phyloP scores from a whole-genome alignment of 2,329 filamentous ascomycete species.

The Fusarium liriodendri region DNA sequence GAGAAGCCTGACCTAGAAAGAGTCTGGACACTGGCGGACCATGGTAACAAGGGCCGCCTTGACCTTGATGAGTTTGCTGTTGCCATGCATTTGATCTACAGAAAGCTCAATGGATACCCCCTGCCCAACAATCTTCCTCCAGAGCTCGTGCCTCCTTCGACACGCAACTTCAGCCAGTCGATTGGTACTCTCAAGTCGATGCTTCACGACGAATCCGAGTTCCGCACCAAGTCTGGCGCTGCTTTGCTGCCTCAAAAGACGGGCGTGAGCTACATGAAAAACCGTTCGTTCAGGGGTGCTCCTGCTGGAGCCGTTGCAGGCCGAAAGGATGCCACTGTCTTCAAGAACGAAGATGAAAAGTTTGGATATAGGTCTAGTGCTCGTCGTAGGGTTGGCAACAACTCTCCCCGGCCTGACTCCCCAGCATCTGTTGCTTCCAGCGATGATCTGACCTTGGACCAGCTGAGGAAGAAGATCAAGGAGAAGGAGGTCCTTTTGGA shows the following conservation, averaged over 20 bases:
- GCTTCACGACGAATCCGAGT: constrained; percentile 88
- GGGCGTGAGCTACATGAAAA: constrained; percentile 98
- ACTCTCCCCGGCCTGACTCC: constrained; percentile 83
- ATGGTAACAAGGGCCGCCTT: constrained; percentile 91
- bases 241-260: constrained; percentile 94
- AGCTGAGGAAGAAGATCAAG: constrained; percentile 89
- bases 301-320: constrained; percentile 66
- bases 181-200: constrained; percentile 93
- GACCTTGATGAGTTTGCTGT: constrained; percentile 98
- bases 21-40: constrained; percentile 94
- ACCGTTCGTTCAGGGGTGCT: constrained; percentile 84
- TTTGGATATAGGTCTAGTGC: constrained; percentile 95
- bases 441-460: constrained; percentile 87
- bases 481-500: constrained; percentile 96
- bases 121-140: constrained; percentile 88
- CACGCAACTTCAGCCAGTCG: constrained; percentile 90
- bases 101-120: constrained; percentile 95
- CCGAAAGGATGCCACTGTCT: constrained; percentile 95
- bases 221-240: constrained; percentile 88
- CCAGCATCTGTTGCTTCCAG: constrained; percentile 76
- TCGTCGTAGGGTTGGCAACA: constrained; percentile 83
- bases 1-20: constrained; percentile 90
- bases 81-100: constrained; percentile 98
- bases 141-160: constrained; percentile 94
- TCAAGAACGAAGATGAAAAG: constrained; percentile 94